Percentiles rank a stretch among this genome's conserved stretches.
Evolutionary conservation across 2,329 filamentous ascomycete genomes (phyloP).

Genomic region (Fusarium lyarnte): DNA sequence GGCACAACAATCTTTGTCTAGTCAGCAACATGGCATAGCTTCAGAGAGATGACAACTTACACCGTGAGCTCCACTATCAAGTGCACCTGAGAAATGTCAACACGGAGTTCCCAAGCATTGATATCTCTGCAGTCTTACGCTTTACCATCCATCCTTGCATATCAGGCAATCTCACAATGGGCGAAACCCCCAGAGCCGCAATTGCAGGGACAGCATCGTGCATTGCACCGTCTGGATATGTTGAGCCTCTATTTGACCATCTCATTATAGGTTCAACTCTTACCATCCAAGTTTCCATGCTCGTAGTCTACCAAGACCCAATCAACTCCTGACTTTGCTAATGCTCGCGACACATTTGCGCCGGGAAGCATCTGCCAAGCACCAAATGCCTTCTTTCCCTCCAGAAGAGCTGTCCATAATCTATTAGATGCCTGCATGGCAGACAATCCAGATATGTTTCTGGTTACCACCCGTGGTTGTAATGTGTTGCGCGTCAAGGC

Average conservation of each 20-base stretch:
- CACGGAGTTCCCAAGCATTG: background rate
- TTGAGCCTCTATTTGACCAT: background rate
- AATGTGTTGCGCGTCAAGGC: slow-evolving; percentile 17
- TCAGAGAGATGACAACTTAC: slow-evolving; percentile 46
- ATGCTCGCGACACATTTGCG: slow-evolving; percentile 65
- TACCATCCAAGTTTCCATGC: slow-evolving; percentile 62
- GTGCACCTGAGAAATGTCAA: slow-evolving; percentile 49
- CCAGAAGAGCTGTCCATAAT: slow-evolving; percentile 60
- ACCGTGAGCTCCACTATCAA: slow-evolving; percentile 61
- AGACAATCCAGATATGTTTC: slow-evolving; percentile 19
- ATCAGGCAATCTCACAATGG: slow-evolving; percentile 63
- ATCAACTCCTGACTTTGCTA: slow-evolving; percentile 71
- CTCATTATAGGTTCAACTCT: background rate
- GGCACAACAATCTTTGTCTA: slow-evolving; percentile 56
- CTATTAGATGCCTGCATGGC: slow-evolving; percentile 58
- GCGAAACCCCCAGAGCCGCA: slow-evolving; percentile 56
- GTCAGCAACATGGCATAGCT: slow-evolving; percentile 16
- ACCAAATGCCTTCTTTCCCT: slow-evolving; percentile 62
- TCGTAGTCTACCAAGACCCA: slow-evolving; percentile 71
- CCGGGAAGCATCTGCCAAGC: slow-evolving; percentile 73
- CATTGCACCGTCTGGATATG: slow-evolving; percentile 56
- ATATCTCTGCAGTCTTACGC: slow-evolving; percentile 40
- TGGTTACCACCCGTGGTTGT: slow-evolving; percentile 7
- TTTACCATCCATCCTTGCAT: slow-evolving; percentile 58
- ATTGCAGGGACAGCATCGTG: slow-evolving; percentile 64